Base-by-base conservation (phyloP, 73 alveolate species). In the Paramecium octaurelia region DNA sequence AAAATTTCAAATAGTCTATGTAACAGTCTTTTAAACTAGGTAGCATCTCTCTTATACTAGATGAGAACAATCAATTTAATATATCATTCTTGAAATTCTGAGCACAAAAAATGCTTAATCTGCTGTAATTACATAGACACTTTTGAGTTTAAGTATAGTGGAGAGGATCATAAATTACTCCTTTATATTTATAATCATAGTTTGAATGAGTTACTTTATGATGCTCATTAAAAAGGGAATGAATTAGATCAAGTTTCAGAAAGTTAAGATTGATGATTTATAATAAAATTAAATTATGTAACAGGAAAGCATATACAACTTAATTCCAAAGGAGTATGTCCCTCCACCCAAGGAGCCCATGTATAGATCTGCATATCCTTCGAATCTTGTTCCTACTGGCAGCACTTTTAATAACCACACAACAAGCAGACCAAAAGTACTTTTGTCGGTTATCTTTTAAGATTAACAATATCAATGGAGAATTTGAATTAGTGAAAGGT, bases 241-340 rank as follows among this genome's bases (percentile, higher is more conserved):
- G 84, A 64, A 64, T 42, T 42, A 27, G 50, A 64, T 10, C 34
- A 64, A 34, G 24, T 64, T 64, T 27, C 27, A 64, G 84, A 27
- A 34, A 64, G 84, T 64, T 64, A 64, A 34, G 84, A 64, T 64
- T 64, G 27, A 64, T 64, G 50, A 24, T 64, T 1, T 27, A 31
- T 48, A 12, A 48, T 23, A 27, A 11, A 64, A 64, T 64, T 64
- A 64, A 64, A 64, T 64, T 80, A 97, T 97, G 99, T 95, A 92
- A 54, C 98, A 96, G 91, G 99, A 98, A 94, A 95, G 99, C 94
- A 97, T 98, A 48, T 98, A 97, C 95, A 98, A 98, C 91, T 88
- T 98, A 40, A 96, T 98, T 75, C 99, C 99, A 14, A 97, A 98
- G 85, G 98, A 94, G 77, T 93, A 94, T 54, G 96, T 94, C 59